Conservation (phyloP, 192 early-diverging fungal species). For the Podila minutissima region DNA sequence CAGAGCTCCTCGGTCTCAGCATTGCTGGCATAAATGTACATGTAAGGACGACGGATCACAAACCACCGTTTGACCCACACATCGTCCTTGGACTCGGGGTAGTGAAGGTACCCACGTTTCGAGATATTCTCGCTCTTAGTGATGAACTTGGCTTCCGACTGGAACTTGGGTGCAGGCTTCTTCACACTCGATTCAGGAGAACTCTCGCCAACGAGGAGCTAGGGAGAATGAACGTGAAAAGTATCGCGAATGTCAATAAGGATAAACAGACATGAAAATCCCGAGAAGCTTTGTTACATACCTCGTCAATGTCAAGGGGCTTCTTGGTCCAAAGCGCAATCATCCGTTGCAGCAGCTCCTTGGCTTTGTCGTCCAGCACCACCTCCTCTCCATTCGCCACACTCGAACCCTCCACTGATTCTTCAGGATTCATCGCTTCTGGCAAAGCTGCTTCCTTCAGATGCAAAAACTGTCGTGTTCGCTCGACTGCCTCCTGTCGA, state of each 20-base stretch:
- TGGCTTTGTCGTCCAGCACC: slow-evolving; percentile 11
- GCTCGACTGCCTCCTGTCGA: slow-evolving; percentile 52
- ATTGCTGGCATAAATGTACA: slow-evolving; percentile 78
- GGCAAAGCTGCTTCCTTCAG: slow-evolving; percentile 11
- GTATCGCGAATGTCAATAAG: not conserved
- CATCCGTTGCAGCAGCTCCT: slow-evolving; percentile 20
- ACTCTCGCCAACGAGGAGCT: slow-evolving; percentile 6
- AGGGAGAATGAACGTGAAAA: not conserved
- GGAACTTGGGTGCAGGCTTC: slow-evolving; percentile 11
- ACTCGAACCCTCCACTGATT: not conserved
- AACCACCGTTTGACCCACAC: slow-evolving; percentile 83
- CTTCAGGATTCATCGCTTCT: not conserved
- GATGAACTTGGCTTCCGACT: slow-evolving; percentile 31
- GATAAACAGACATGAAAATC: not conserved
- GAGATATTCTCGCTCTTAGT: slow-evolving; percentile 56
- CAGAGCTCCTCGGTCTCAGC: slow-evolving; percentile 73
- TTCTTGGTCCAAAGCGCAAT: slow-evolving; percentile 38
- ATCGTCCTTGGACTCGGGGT: slow-evolving; percentile 67
- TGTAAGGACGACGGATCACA: slow-evolving; percentile 81
- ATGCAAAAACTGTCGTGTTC: slow-evolving; percentile 53
- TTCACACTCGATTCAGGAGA: not conserved
- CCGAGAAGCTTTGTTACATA: not conserved
- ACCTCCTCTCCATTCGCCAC: not conserved
- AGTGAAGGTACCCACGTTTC: slow-evolving; percentile 61
- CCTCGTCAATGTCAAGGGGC: slow-evolving; percentile 29